A percentile compares a stretch with the other conserved stretches of the same genome.
Evolutionary conservation across 306 rosid species (phyloP).

Genomic region (Ormosia semicastrata): DNA sequence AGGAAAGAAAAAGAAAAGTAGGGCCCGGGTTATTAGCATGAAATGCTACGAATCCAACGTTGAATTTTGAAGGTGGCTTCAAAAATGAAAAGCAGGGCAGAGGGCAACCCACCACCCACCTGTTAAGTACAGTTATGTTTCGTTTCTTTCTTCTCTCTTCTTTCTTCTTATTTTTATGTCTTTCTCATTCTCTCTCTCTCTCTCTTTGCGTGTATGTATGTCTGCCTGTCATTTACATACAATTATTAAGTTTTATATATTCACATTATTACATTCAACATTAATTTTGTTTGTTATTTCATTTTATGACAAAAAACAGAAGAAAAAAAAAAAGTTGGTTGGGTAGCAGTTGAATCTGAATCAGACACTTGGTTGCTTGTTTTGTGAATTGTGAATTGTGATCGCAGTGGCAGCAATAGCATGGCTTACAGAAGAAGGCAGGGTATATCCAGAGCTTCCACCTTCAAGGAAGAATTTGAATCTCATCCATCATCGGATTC

Average conservation of each 20-base stretch:
- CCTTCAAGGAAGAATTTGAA: conserved; percentile 86
- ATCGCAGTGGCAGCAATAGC: background rate
- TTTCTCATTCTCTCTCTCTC: background rate
- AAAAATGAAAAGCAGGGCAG: background rate
- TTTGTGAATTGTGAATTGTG: background rate
- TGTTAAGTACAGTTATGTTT: background rate
- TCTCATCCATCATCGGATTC: conserved; percentile 36
- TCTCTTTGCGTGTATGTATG: background rate
- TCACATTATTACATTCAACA: background rate
- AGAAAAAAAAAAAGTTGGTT: conserved; percentile 39
- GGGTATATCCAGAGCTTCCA: conserved; percentile 63
- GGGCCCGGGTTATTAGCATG: background rate
- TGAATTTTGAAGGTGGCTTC: background rate
- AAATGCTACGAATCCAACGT: background rate
- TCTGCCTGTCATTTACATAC: conserved; percentile 8
- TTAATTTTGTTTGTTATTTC: conserved; percentile 21
- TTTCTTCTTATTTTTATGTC: background rate
- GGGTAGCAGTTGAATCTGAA: conserved; percentile 27
- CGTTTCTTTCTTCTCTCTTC: background rate
- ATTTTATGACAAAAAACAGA: background rate
- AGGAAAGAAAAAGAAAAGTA: background rate
- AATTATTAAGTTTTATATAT: background rate
- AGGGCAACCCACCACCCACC: background rate
- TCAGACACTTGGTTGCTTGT: background rate
- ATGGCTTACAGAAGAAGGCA: conserved; percentile 98